Evolutionary conservation across 2,329 filamentous ascomycete species (phyloP), one percentile per base, ranked within the genome.

Genomic region (Scortechinia acanthostroma): DNA sequence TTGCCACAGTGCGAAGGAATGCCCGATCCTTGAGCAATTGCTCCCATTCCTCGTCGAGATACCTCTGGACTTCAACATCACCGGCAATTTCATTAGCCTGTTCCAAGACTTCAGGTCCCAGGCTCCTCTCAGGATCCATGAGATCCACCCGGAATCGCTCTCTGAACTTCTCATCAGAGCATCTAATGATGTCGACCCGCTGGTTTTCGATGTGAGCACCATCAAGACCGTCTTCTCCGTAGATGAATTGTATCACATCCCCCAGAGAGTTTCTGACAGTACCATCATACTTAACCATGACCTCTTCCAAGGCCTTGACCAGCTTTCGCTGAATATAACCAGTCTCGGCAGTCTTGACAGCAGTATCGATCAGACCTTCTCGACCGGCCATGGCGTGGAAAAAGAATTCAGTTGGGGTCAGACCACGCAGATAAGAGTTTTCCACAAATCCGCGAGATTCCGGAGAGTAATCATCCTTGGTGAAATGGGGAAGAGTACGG

Each of bases 341-440:
- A 47, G 94, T 98, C 66, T 98, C 94, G 17, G 93, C 93, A 52
- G 93, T 98, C 77, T 98, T 98, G 68, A 98, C 94, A 53, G 93
- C 93, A 44, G 93, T 98, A 76, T 98, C 93, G 56, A 98, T 98
- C 46, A 98, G 76, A 95, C 93, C 93, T 69, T 98, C 93, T 73
- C 93, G 83, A 89, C 93, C 93, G 74, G 93, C 93, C 93, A 98
- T 98, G 60, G 93, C 93, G 77, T 98, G 93, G 77, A 98, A 98
- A 73, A 96, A 98, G 70, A 98, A 98, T 55, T 98, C 93, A 1
- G 88, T 85, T 0, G 93, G 93, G 0, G 94, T 98, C 48, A 98
- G 71, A 46, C 93, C 93, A 72, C 93, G 88, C 13, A 98, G 79
- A 57, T 98, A 98, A 0, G 93, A 98, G 68, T 98, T 98, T 66